phyloP scores from a whole-genome alignment of 179 eudicot species.

The Beta lomatogona region DNA sequence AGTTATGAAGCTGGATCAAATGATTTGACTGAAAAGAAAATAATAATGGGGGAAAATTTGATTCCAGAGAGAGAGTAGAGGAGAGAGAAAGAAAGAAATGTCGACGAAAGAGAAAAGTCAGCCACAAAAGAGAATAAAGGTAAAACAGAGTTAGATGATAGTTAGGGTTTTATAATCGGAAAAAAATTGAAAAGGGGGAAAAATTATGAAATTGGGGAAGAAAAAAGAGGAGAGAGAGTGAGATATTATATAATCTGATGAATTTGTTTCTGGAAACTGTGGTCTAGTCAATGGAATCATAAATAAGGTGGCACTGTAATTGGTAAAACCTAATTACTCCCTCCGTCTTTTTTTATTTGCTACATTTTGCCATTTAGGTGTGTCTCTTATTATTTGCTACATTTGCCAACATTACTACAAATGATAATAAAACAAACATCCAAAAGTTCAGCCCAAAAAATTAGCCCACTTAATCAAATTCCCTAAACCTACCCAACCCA shows the following conservation, averaged over 20 bases:
- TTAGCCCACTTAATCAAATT: too few species aligned
- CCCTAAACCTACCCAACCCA: too few species aligned
- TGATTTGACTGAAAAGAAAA: constrained; percentile 21
- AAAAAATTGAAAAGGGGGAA: neutral
- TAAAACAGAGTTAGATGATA: neutral
- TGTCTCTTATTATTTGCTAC: too few species aligned
- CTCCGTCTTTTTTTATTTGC: too few species aligned
- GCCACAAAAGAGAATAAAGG: neutral
- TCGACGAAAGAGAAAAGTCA: neutral
- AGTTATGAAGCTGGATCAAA: constrained; percentile 30
- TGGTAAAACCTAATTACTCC: too few species aligned
- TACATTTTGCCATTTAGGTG: too few species aligned
- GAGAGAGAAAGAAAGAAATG: too few species aligned
- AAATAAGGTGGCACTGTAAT: neutral
- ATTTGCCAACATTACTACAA: too few species aligned
- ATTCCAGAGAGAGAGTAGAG: constrained; percentile 3
- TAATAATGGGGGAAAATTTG: neutral
- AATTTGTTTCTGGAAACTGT: constrained; percentile 29
- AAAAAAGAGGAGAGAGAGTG: neutral
- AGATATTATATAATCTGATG: neutral
- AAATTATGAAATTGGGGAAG: neutral
- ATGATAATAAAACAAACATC: too few species aligned
- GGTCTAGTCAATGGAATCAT: neutral
- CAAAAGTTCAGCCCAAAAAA: too few species aligned
- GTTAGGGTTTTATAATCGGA: constrained; percentile 18